Percentiles rank a stretch among this genome's conserved stretches.
phyloP scores from a whole-genome alignment of 495 filamentous ascomycete species.

The Hypoxylon fragiforme region DNA sequence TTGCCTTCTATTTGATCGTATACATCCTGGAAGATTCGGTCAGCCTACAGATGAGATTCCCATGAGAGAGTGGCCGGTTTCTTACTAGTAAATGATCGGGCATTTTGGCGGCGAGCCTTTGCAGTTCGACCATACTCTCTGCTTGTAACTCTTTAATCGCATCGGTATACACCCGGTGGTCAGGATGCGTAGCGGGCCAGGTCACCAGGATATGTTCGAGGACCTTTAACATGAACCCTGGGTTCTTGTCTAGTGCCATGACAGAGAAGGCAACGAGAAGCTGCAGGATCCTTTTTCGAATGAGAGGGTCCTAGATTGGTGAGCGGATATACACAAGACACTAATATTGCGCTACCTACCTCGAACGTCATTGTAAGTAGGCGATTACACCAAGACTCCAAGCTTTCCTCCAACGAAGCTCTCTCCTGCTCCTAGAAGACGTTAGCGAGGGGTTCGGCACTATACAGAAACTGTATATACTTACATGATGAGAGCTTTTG shows the following conservation, averaged over 20 bases:
- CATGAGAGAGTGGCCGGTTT: neutral
- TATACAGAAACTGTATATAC: slow-evolving; percentile 34
- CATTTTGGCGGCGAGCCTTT: slow-evolving; percentile 86
- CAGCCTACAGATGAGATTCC: too few species aligned
- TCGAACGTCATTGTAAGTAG: slow-evolving; percentile 77
- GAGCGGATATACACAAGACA: slow-evolving; percentile 4
- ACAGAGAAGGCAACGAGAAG: slow-evolving; percentile 84
- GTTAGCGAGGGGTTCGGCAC: slow-evolving; percentile 4
- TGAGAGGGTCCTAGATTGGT: slow-evolving; percentile 70
- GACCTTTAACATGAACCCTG: slow-evolving; percentile 80
- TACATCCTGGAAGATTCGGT: slow-evolving; percentile 57
- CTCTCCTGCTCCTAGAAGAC: slow-evolving; percentile 60
- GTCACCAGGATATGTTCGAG: slow-evolving; percentile 88
- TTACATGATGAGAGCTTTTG: slow-evolving; percentile 57
- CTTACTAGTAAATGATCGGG: slow-evolving; percentile 79
- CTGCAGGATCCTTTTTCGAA: slow-evolving; percentile 81
- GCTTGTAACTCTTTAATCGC: slow-evolving; percentile 87
- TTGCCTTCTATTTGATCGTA: slow-evolving; percentile 85
- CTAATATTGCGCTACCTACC: slow-evolving; percentile 41
- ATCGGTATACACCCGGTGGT: slow-evolving; percentile 75
- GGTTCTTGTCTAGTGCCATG: slow-evolving; percentile 74
- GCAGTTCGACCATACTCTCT: slow-evolving; percentile 81
- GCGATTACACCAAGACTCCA: slow-evolving; percentile 80
- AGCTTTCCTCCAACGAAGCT: slow-evolving; percentile 61
- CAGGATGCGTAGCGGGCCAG: slow-evolving; percentile 67